Base-by-base conservation (phyloP, 2,329 filamentous ascomycete genomes). In the Botrytis byssoidea region DNA sequence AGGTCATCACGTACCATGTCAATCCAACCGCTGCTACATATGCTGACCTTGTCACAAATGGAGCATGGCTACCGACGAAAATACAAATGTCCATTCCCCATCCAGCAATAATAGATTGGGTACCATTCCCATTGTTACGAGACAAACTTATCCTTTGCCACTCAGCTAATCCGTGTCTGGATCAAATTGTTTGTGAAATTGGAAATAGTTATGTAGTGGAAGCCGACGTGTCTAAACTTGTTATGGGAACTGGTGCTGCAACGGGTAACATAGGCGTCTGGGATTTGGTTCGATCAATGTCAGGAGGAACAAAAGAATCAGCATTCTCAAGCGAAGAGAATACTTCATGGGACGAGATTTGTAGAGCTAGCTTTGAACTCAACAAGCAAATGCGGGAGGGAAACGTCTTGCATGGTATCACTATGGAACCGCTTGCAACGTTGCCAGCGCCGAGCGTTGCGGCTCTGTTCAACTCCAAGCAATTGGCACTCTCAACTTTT, bases 161-260 rank as follows among this genome's bases (percentile, higher is more conserved):
- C 48, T 72, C 70, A 20, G 61, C 40, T 9, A 72, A 72, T 32
- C 70, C 70, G 5, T 72, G 61, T 10, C 40, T 72, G 16, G 70
- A 72, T 67, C 35, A 72, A 32, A 57, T 72, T 44, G n/a, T 72
- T 32, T 66, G 70, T 22, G 70, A 72, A 7, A 22, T 72, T 32
- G 70, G 70, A 29, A 29, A 22, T 59, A 72, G 70, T 72, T 72
- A 72, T 44, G 61, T 68, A 2, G 70, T 72, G n/a, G 70, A 72
- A 68, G 37, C 48, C 20, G 70, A 72, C 35, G 61, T 66, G 2
- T 72, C 63, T 22, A 60, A 72, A n/a, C 51, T 72, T 10, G 51
- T 72, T 4, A 29, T 69, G 29, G 71, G 71, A 46, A 10, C 48
- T 20, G 1, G 18, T 68, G 25, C 71, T 61, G 32, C 48, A n/a